Evolutionary conservation across 2,329 filamentous ascomycete genomes (phyloP).

Genomic region (Golovinomyces cichoracearum): DNA sequence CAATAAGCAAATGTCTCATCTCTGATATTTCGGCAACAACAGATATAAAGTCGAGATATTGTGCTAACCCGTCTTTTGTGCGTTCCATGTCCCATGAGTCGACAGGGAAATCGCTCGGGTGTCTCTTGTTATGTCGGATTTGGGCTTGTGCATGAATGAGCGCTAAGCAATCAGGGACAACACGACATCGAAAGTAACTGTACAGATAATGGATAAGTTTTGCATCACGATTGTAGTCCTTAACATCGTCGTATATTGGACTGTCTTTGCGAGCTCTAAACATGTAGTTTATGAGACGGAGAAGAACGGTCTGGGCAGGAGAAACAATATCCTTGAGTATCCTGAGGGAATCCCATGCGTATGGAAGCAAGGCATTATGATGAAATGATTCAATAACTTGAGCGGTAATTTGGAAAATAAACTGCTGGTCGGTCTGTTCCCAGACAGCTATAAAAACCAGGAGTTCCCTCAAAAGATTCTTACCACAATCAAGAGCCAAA

Average conservation of each 20-base stretch:
- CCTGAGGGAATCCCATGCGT: conserved; percentile 71
- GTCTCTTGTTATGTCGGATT: conserved; percentile 48
- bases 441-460: conserved; percentile 92
- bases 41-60: conserved; percentile 81
- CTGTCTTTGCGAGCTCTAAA: conserved; percentile 34
- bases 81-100: conserved; percentile 96
- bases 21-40: conserved; percentile 66
- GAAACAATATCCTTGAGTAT: conserved; percentile 93
- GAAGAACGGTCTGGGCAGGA: conserved; percentile 74
- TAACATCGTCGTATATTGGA: conserved; percentile 21
- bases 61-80: conserved; percentile 79
- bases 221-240: conserved; percentile 28
- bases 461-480: conserved; percentile 69
- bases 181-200: conserved; percentile 70
- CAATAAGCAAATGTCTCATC: conserved; percentile 60
- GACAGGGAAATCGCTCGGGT: conserved; percentile 70
- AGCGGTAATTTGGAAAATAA: conserved; percentile 89
- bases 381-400: conserved; percentile 88
- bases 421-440: conserved; percentile 78
- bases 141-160: conserved; percentile 81
- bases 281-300: conserved; percentile 74
- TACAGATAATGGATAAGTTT: conserved; percentile 69
- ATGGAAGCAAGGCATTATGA: conserved; percentile 67
- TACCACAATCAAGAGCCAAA: conserved; percentile 66
- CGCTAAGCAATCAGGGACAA: conserved; percentile 84